Conservation (phyloP, 1,284 basidiomycete species). For the Trichosporon sp. region DNA sequence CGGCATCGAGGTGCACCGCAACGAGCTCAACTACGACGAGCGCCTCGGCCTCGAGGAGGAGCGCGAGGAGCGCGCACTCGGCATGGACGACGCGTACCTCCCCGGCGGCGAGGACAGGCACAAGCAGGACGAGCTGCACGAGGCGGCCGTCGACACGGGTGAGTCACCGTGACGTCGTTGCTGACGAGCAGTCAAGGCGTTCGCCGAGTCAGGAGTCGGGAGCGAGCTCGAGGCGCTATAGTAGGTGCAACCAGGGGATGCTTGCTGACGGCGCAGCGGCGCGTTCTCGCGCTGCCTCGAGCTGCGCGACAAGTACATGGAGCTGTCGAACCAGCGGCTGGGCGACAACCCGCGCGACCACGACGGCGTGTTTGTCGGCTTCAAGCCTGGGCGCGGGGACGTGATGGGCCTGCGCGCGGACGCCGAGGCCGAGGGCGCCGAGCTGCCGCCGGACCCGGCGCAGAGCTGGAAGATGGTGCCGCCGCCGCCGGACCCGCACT, state of each 20-base stretch:
- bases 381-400: slow-evolving; percentile 58
- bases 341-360: slow-evolving; percentile 88
- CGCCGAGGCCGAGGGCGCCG: slow-evolving; percentile 48
- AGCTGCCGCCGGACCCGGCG: slow-evolving; percentile 18
- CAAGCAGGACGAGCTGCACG: neutral
- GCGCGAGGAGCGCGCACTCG: slow-evolving; percentile 28
- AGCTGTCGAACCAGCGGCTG: slow-evolving; percentile 72
- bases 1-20: slow-evolving; percentile 22
- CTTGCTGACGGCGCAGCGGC: no score
- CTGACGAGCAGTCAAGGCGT: slow-evolving; percentile 29
- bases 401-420: slow-evolving; percentile 66
- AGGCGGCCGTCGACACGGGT: slow-evolving; percentile 17
- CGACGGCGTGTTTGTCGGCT: slow-evolving; percentile 66
- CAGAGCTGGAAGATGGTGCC: slow-evolving; percentile 78
- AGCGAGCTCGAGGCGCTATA: slow-evolving; percentile 50
- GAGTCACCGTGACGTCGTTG: slow-evolving; percentile 13
- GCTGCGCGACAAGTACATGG: slow-evolving; percentile 88
- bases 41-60: slow-evolving; percentile 43
- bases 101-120: neutral
- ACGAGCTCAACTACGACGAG: slow-evolving; percentile 38
- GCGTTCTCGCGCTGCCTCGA: slow-evolving; percentile 73
- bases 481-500: slow-evolving; percentile 82
- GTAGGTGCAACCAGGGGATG: no score
- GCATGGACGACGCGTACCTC: neutral
- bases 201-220: slow-evolving; percentile 49